These are phyloP conservation scores for Trametes versicolor DNA, from an alignment of 1,284 basidiomycete species.

Conservation along the genomic window DNA sequence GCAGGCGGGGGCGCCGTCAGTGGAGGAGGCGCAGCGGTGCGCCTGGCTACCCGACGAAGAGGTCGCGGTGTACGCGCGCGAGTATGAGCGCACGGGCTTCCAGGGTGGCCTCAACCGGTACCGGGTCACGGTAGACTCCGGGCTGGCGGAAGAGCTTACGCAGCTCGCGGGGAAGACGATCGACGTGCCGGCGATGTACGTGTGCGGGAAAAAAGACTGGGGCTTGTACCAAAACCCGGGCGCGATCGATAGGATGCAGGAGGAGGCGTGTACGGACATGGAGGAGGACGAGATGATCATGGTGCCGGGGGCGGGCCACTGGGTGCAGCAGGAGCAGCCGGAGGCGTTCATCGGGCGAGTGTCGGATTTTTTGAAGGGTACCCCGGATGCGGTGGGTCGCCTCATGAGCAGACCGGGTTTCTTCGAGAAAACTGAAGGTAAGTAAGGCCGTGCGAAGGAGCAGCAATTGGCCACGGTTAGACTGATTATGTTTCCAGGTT, in stretches of 20 bases:
- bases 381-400: neutral
- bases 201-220: constrained; percentile 67
- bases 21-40: constrained; percentile 42
- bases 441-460: neutral
- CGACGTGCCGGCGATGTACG: constrained; percentile 61
- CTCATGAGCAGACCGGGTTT: neutral
- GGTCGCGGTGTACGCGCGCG: constrained; percentile 57
- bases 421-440: neutral
- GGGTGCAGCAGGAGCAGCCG: constrained; percentile 61
- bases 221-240: constrained; percentile 65
- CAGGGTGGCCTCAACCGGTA: constrained; percentile 71
- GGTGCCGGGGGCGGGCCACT: constrained; percentile 67
- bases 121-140: constrained; percentile 44
- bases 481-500: neutral
- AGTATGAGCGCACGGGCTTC: constrained; percentile 64
- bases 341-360: constrained; percentile 44
- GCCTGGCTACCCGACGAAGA: constrained; percentile 61
- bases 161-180: constrained; percentile 50
- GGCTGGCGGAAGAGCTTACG: constrained; percentile 31
- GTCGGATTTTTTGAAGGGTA: neutral
- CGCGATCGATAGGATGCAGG: constrained; percentile 55
- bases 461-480: neutral
- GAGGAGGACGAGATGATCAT: constrained; percentile 58
- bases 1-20: constrained; percentile 38
- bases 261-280: constrained; percentile 41